Base-by-base conservation (phyloP, 805 yeast genomes). In the Wickerhamomyces ciferrii region DNA sequence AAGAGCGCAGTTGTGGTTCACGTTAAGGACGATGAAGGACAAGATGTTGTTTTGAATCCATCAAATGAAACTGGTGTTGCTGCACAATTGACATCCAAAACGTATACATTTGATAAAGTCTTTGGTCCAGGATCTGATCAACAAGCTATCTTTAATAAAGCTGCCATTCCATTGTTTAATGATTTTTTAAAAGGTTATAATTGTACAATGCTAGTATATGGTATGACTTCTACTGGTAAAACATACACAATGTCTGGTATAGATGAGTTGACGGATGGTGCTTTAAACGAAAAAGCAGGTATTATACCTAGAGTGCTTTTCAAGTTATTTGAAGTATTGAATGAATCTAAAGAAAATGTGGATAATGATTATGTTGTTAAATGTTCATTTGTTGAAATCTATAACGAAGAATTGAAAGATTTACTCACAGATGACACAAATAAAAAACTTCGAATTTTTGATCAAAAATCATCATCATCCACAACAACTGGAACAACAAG, bases 161-260 rank as follows among this genome's bases (percentile, higher is more conserved):
- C 84, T 18, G 95, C 91, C 0, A 67, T 74, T 29, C 83, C 83
- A 13, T 63, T 81, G 45, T 72, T 84, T 42, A 72, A 75, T 23
- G 96, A 91, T 51, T 75, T 89, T 48, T 66, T 89, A 47, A 68
- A 74, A 44, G 95, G 92, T 19, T 85, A 83, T 60, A 88, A 87
- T 60, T 88, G 90, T 53, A 85, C 96, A 0, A 75, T 88, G 25
- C 72, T 89, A 53, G 96, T 94, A 0, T 90, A 90, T 65, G 97
- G 97, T 5, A 95, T 88, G 74, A 89, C 96, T 0, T 94, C 96
- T 1, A 86, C 96, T 0, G 96, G 96, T 23, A 89, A 88, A 57
- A 88, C 96, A 0, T 81, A 37, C 11, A 37, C 39, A 21, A 37
- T 37, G 39, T 20, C 39, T 3, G 39, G 39, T 11, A 25, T 20